These are phyloP conservation scores for Neophaeococcomyces mojaviensis DNA, from an alignment of 2,329 filamentous ascomycete species.

Conservation along the genomic window DNA sequence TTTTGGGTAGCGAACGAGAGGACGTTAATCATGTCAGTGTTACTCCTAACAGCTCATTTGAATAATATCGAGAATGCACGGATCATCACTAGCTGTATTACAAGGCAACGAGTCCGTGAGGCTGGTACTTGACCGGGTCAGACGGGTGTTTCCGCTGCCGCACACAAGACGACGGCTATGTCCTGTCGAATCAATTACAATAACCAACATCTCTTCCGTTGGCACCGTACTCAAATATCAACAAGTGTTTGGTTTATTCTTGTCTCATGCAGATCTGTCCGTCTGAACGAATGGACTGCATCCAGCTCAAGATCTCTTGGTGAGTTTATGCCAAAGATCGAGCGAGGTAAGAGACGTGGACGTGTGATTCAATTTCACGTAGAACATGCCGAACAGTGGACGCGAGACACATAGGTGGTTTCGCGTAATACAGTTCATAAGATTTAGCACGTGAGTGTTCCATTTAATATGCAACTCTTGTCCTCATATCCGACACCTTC, in stretches of 20 bases:
- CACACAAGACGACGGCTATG: no score
- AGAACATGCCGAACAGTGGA: not conserved
- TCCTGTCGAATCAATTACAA: constrained; percentile 25
- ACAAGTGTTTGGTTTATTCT: constrained; percentile 35
- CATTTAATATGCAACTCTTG: constrained; percentile 46
- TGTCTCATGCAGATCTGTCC: constrained; percentile 34
- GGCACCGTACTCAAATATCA: constrained; percentile 47
- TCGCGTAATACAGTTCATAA: no score
- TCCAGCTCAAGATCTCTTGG: constrained; percentile 34
- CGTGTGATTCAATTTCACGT: not conserved
- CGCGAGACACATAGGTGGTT: no score
- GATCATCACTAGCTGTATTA: no score
- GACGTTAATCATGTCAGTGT: no score
- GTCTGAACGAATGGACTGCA: constrained; percentile 24
- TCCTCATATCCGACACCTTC: constrained; percentile 70
- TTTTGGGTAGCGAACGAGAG: no score
- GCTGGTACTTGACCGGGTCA: no score
- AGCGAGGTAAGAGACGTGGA: constrained; percentile 45
- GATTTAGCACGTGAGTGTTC: not conserved
- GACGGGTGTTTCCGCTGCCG: no score
- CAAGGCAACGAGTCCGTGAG: no score
- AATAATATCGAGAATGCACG: no score
- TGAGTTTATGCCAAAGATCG: constrained; percentile 29
- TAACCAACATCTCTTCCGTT: constrained; percentile 24
- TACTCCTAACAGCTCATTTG: no score